Evolutionary conservation across 2,329 filamentous ascomycete genomes (phyloP).

Genomic region (Diplocarpon mali): DNA sequence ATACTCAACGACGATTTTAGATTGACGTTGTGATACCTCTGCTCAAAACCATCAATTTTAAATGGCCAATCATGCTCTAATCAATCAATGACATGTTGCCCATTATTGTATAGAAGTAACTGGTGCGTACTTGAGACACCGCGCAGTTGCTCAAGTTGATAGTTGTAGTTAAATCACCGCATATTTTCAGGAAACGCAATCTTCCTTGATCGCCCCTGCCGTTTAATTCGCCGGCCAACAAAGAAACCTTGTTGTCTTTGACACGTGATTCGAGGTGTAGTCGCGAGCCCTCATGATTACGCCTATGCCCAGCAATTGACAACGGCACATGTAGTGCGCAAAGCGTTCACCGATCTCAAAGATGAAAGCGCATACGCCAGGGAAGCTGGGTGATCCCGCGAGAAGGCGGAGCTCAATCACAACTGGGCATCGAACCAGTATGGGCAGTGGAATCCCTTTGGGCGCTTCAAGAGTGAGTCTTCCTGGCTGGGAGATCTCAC

Average conservation of each 20-base stretch:
- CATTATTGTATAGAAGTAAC: too few species aligned
- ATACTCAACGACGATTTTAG: too few species aligned
- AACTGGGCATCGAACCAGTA: slow-evolving; percentile 19
- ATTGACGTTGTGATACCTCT: too few species aligned
- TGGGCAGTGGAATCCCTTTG: slow-evolving; percentile 23
- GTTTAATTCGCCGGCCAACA: not conserved
- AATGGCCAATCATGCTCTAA: too few species aligned
- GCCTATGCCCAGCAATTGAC: slow-evolving; percentile 2
- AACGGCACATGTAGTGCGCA: slow-evolving; percentile 3
- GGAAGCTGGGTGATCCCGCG: slow-evolving; percentile 16
- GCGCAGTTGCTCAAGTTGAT: too few species aligned
- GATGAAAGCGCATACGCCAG: slow-evolving; percentile 26
- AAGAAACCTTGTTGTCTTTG: slow-evolving; percentile 7
- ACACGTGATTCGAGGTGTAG: slow-evolving; percentile 2
- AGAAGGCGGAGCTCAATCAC: slow-evolving; percentile 20
- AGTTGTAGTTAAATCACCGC: too few species aligned
- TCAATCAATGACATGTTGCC: too few species aligned
- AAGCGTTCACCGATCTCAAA: slow-evolving; percentile 1
- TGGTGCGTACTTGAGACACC: too few species aligned
- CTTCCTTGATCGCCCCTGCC: too few species aligned
- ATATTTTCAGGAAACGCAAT: too few species aligned
- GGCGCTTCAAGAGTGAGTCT: slow-evolving; percentile 23
- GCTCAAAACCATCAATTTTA: too few species aligned
- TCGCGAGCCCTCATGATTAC: slow-evolving; percentile 8
- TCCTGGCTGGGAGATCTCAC: not conserved